Evolutionary conservation across 371 early-diverging fungal species (phyloP), one percentile per base, ranked within the genome.

Genomic region (Batrachochytrium dendrobatidis): DNA sequence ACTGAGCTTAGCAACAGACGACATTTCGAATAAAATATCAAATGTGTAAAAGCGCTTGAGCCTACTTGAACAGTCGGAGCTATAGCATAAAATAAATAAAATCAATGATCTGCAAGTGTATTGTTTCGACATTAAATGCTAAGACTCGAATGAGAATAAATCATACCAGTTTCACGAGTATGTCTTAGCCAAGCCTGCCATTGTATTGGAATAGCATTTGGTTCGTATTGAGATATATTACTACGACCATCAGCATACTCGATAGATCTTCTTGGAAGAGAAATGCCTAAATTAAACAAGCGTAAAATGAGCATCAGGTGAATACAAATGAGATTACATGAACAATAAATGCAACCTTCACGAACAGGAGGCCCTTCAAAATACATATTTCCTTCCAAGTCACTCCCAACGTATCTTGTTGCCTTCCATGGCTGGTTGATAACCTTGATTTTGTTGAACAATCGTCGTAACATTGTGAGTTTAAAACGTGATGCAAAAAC

Each of bases 151-250:
- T n/a, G n/a, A n/a, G n/a, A n/a, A n/a, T n/a, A n/a, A n/a, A n/a
- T n/a, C 39, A 15, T 20, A 39, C 39, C 39, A 8, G 64, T 71
- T n/a, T 57, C 64, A 34, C 87, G 72, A 7, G 82, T 83, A 53
- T 85, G 83, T 56, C 86, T 67, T 57, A 87, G 69, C 87, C 87
- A 87, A 44, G 85, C 68, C 50, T 81, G 82, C 87, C 87, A 87
- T 70, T 85, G 86, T 4, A 84, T 81, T 75, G 69, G 60, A 39
- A 72, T 52, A 15, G 22, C 29, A 32, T 58, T 34, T 26, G 64
- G 56, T 34, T 62, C 55, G 44, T 64, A 65, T 3, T 61, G 32
- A 49, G 22, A 52, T 10, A 52, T 35, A 31, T 58, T 39, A 26
- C 32, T 55, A 30, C 57, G 17, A 30, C 66, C 55, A 56, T 49